Conservation (phyloP, 2,329 filamentous ascomycete genomes). For the Fusarium hainanense region DNA sequence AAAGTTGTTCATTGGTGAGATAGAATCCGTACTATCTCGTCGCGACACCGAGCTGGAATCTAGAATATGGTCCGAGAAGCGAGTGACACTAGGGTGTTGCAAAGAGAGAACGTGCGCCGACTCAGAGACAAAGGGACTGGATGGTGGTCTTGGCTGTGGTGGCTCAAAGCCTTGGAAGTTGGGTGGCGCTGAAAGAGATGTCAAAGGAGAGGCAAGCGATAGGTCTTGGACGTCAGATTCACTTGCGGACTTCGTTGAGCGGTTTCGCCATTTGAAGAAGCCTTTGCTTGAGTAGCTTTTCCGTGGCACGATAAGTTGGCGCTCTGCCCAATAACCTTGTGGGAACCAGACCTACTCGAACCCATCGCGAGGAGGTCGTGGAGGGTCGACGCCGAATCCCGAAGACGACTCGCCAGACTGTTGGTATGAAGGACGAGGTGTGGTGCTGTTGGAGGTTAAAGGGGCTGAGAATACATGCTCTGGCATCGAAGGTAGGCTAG, state of each 20-base stretch:
- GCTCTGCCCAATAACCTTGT: constrained; percentile 71
- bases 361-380: constrained; percentile 64
- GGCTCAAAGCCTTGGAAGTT: constrained; percentile 26
- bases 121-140: constrained; percentile 60
- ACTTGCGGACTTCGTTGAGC: constrained; percentile 52
- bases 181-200: constrained; percentile 34
- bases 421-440: constrained; percentile 3
- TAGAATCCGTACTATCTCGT: constrained; percentile 7
- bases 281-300: constrained; percentile 51
- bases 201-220: constrained; percentile 42
- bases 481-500: constrained; percentile 31
- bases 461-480: constrained; percentile 12
- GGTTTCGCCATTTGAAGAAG: constrained; percentile 56
- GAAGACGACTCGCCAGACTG: constrained; percentile 23
- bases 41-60: constrained; percentile 16
- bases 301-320: constrained; percentile 50
- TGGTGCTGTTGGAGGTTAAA: background rate
- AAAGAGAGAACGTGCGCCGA: constrained; percentile 61
- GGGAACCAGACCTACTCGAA: constrained; percentile 73
- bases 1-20: constrained; percentile 15
- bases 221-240: constrained; percentile 45
- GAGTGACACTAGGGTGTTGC: constrained; percentile 49
- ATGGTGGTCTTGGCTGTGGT: constrained; percentile 28
- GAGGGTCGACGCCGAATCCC: constrained; percentile 60
- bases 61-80: constrained; percentile 13